Base-by-base conservation (phyloP, 805 yeast species). In the Candida ascalaphidarum region DNA sequence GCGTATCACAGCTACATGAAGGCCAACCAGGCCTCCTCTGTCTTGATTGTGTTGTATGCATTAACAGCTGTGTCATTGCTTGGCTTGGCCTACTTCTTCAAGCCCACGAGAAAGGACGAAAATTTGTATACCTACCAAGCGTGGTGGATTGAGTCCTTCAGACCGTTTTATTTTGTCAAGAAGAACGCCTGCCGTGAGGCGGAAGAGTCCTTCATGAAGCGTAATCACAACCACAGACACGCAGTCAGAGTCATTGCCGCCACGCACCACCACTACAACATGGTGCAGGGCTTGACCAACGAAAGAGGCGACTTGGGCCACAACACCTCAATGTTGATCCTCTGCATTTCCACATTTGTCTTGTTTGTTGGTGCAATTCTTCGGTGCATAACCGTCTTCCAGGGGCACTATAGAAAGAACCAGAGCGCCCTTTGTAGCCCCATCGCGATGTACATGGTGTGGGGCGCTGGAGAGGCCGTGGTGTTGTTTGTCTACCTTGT, bases 1-100 rank as follows among this genome's bases (percentile, higher is more conserved):
- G 61, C 52, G 33, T 73, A 58, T 43, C 43, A 49, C 33, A 66
- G 66, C 63, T 76, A 80, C 50, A 63, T 68, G 34, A 62, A 68
- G 34, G 80, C 65, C 15, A 68, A 61, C 22, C 61, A 68, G 45
- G 78, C 71, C 9, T 68, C 77, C 11, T 5, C 58, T 10, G 14
- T 28, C 8, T n/a, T 28, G 11, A 16, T 28, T n/a, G 7, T 23
- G 5, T 21, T 28, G 16, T 28, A 28, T 13, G 11, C 21, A 17
- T 19, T 28, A 17, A 23, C 27, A 11, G 8, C 31, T 7, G n/a
- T 23, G 11, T 11, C 21, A 11, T 18, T 28, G 16, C 13, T 28
- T 19, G 27, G 16, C 5, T 14, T 28, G 27, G 18, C 31, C 12
- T 28, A 19, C 11, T 14, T 23, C 17, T 28, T 28, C 24, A 11